Conservation (phyloP, 1,139 yeast genomes). For the Pichia sp. region DNA sequence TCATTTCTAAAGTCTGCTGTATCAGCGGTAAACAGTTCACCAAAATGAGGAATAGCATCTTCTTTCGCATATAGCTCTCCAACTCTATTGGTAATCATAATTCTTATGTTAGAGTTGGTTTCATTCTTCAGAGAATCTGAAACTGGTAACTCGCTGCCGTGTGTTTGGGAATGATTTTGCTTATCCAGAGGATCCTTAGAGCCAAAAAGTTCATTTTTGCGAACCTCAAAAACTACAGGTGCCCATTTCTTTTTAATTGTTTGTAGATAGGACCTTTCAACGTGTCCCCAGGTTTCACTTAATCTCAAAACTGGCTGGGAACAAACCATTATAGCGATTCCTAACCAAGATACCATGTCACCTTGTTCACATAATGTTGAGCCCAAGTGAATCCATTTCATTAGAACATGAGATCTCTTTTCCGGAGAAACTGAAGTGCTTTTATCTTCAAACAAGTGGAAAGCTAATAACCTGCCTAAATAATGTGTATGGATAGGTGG, state of each 20-base stretch:
- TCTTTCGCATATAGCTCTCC: constrained; percentile 75
- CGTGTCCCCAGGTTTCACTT: constrained; percentile 69
- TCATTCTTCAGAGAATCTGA: background rate
- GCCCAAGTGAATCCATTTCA: constrained; percentile 87
- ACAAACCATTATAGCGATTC: constrained; percentile 78
- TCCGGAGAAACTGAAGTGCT: constrained; percentile 32
- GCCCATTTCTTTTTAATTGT: constrained; percentile 84
- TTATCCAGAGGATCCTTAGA: background rate
- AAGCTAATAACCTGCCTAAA: constrained; percentile 64
- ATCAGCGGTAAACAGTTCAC: constrained; percentile 58
- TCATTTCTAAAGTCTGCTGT: background rate
- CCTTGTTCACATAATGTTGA: constrained; percentile 74
- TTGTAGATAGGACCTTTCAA: constrained; percentile 57
- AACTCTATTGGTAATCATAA: constrained; percentile 84
- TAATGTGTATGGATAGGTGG: constrained; percentile 67
- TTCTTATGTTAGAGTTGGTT: constrained; percentile 26
- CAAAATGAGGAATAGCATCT: constrained; percentile 84
- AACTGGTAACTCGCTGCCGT: background rate
- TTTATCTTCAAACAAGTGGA: constrained; percentile 60
- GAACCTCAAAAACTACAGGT: constrained; percentile 81
- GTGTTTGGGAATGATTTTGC: background rate
- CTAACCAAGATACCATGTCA: constrained; percentile 94
- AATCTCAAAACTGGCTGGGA: constrained; percentile 79
- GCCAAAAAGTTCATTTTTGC: constrained; percentile 16
- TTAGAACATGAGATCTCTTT: constrained; percentile 61